Conservation (phyloP, 129 eudicot species). For the Dittrichia graveolens region DNA sequence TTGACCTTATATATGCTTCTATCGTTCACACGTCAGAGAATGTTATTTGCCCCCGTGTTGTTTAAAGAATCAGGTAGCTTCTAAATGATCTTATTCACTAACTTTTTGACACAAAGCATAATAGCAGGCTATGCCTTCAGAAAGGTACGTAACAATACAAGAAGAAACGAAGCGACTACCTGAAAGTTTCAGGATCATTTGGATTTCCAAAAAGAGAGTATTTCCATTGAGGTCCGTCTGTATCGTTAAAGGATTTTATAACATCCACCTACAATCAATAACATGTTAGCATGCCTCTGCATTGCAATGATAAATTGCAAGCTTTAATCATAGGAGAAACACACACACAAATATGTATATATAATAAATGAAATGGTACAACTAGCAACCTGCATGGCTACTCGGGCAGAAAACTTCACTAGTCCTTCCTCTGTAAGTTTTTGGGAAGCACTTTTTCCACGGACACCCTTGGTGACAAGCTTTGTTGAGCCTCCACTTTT, state of each 20-base stretch:
- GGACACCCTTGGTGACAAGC: conserved; percentile 73
- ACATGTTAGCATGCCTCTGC: conserved; percentile 22
- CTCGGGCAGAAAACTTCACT: conserved; percentile 87
- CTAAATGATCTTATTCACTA: too few relatives aligned
- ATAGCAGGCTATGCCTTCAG: too few relatives aligned
- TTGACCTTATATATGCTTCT: too few relatives aligned
- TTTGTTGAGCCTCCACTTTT: conserved; percentile 74
- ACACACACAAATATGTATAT: too few relatives aligned
- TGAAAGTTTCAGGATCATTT: conserved; percentile 89
- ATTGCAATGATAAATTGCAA: not conserved
- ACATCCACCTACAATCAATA: conserved; percentile 65
- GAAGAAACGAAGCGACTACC: conserved; percentile 31
- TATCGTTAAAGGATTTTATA: conserved; percentile 79
- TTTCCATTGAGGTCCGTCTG: conserved; percentile 97
- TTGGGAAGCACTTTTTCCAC: conserved; percentile 86
- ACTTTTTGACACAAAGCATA: too few relatives aligned
- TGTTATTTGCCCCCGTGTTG: too few relatives aligned
- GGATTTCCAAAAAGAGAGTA: conserved; percentile 97
- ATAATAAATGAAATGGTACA: not conserved
- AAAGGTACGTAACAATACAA: not conserved
- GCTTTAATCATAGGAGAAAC: not conserved
- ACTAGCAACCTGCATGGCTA: conserved; percentile 76
- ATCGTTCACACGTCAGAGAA: too few relatives aligned
- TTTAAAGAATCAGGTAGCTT: too few relatives aligned
- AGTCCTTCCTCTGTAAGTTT: conserved; percentile 93